These are phyloP conservation scores for Botrytis medusae DNA, from an alignment of 2,329 filamentous ascomycete genomes.

Conservation along the genomic window DNA sequence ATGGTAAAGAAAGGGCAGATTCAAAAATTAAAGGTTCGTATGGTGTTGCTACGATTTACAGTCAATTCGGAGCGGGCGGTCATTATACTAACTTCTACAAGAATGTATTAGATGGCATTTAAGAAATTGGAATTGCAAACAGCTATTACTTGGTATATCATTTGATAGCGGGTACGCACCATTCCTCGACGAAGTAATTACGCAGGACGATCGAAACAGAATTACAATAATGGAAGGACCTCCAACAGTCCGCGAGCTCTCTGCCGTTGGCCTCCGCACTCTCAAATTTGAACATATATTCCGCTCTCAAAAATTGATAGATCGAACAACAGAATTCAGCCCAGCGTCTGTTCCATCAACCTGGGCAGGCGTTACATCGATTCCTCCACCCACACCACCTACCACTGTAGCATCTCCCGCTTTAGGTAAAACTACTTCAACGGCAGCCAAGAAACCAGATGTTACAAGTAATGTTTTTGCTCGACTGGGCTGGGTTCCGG, in stretches of 20 bases:
- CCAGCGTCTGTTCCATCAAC: conserved; percentile 27
- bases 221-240: conserved; percentile 56
- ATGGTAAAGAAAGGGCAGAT: conserved; percentile 58
- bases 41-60: background rate
- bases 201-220: conserved; percentile 47
- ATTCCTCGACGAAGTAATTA: conserved; percentile 55
- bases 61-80: background rate
- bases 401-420: conserved; percentile 19
- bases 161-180: conserved; percentile 61
- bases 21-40: conserved; percentile 59
- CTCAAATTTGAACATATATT: conserved; percentile 53
- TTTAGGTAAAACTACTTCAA: conserved; percentile 29
- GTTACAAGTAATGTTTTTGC: conserved; percentile 13
- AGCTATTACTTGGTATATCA: conserved; percentile 60
- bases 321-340: conserved; percentile 39
- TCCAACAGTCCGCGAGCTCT: conserved; percentile 52
- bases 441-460: conserved; percentile 26
- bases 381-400: conserved; percentile 28
- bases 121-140: conserved; percentile 60
- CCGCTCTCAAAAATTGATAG: conserved; percentile 52
- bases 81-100: conserved; percentile 28
- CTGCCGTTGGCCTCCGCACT: conserved; percentile 48
- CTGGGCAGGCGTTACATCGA: conserved; percentile 39
- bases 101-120: conserved; percentile 54
- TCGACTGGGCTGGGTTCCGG: conserved; percentile 50